phyloP scores from a whole-genome alignment of 306 rosid species.

The Coriaria nepalensis region DNA sequence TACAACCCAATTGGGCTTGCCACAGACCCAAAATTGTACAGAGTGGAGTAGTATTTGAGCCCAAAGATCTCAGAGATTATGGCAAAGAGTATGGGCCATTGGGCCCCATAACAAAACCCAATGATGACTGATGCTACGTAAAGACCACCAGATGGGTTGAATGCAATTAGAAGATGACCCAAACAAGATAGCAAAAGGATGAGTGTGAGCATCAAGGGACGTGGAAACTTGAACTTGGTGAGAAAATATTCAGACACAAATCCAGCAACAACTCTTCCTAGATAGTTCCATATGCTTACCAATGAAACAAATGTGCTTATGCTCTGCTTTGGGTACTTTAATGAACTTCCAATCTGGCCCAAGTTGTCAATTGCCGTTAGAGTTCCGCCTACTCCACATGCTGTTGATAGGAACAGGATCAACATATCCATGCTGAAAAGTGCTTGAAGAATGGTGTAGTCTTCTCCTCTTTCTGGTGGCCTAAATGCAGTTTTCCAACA shows the following conservation, averaged over 20 bases:
- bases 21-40: conserved; percentile 14
- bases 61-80: conserved; percentile 13
- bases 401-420: conserved; percentile 27
- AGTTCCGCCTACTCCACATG: conserved; percentile 45
- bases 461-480: conserved; percentile 40
- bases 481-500: conserved; percentile 35
- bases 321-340: conserved; percentile 21
- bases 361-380: conserved; percentile 41
- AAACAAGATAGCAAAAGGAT: conserved; percentile 31
- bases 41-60: conserved; percentile 16
- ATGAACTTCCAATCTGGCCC: conserved; percentile 33
- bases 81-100: conserved; percentile 14
- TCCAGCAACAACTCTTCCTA: conserved; percentile 38
- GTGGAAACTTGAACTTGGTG: conserved; percentile 28
- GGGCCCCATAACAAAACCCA: conserved; percentile 15
- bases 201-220: conserved; percentile 34
- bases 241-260: conserved; percentile 31
- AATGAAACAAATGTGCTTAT: conserved; percentile 36
- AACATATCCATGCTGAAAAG: conserved; percentile 43
- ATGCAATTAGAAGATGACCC: conserved; percentile 44
- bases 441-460: conserved; percentile 43
- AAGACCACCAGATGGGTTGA: conserved; percentile 27
- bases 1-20: conserved; percentile 15
- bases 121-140: conserved; percentile 21
- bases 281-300: conserved; percentile 49